A percentile compares a stretch with the other conserved stretches of the same genome.
These are phyloP conservation scores for Boletellus emodensis DNA, from an alignment of 768 basidiomycete genomes.

Conservation along the genomic window DNA sequence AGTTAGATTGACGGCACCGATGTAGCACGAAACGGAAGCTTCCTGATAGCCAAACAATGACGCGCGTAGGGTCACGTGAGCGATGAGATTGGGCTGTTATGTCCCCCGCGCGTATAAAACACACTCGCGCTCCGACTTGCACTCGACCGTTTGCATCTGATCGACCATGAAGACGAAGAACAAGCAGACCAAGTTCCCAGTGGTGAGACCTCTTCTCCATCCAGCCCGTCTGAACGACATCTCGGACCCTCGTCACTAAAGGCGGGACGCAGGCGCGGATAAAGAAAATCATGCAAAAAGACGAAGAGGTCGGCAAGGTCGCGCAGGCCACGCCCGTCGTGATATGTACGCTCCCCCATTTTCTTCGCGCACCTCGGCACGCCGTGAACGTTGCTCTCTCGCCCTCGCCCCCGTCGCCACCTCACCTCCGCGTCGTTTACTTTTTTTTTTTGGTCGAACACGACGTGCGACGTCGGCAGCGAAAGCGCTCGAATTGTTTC, in stretches of 20 bases:
- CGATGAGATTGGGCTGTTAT: slow-evolving; percentile 19
- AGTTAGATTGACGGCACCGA: neutral
- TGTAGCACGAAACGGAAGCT: too few relatives aligned
- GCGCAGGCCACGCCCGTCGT: slow-evolving; percentile 95
- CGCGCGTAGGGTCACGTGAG: slow-evolving; percentile 18
- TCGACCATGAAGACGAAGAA: slow-evolving; percentile 80
- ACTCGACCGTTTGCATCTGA: neutral
- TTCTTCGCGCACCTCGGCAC: slow-evolving; percentile 10
- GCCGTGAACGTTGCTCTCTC: slow-evolving; percentile 4
- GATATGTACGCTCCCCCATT: slow-evolving; percentile 68
- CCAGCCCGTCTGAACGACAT: neutral
- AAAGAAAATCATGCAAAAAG: slow-evolving; percentile 99
- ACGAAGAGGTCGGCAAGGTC: slow-evolving; percentile 98
- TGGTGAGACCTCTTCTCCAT: slow-evolving; percentile 47
- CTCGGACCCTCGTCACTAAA: slow-evolving; percentile 7
- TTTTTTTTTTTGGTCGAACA: too few relatives aligned
- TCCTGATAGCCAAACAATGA: neutral
- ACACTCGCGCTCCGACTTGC: neutral
- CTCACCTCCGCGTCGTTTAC: too few relatives aligned
- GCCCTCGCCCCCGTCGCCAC: neutral
- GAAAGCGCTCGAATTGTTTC: slow-evolving; percentile 91
- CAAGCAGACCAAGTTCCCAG: slow-evolving; percentile 88
- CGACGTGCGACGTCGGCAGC: slow-evolving; percentile 44
- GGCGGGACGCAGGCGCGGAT: slow-evolving; percentile 74
- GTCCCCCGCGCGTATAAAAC: slow-evolving; percentile 1